Percentiles rank a stretch among this genome's conserved stretches.
Conservation (phyloP, 2,329 filamentous ascomycete species). For the Tolypocladium capitatum region DNA sequence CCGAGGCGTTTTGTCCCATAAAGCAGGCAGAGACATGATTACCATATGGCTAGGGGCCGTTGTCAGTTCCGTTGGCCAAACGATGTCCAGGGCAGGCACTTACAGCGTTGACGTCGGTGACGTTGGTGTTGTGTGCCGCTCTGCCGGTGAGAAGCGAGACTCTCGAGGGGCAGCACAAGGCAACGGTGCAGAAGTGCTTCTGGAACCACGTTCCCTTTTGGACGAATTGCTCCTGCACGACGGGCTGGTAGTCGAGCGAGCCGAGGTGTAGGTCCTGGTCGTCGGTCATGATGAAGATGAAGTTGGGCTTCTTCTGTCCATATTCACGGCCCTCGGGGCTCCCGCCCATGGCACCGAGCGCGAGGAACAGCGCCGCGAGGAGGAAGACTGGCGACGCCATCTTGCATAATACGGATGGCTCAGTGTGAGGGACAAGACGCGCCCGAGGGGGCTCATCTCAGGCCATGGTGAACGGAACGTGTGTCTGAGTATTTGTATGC, state of each 20-base stretch:
- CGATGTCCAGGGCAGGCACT: slow-evolving; percentile 16
- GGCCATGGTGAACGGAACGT: too few species aligned
- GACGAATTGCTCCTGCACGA: slow-evolving; percentile 40
- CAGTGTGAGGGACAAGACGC: neutral
- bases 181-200: slow-evolving; percentile 53
- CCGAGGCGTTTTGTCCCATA: too few species aligned
- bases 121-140: slow-evolving; percentile 57
- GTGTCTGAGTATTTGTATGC: too few species aligned
- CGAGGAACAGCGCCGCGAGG: neutral
- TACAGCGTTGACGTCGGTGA: slow-evolving; percentile 38
- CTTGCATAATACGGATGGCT: neutral
- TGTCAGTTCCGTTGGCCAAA: neutral
- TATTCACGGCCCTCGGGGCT: neutral
- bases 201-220: slow-evolving; percentile 45
- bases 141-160: slow-evolving; percentile 54
- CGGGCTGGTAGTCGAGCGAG: slow-evolving; percentile 48
- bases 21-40: slow-evolving; percentile 5
- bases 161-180: slow-evolving; percentile 55
- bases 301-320: slow-evolving; percentile 27
- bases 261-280: slow-evolving; percentile 52
- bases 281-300: slow-evolving; percentile 55
- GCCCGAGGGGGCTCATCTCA: neutral
- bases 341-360: neutral
- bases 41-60: slow-evolving; percentile 29
- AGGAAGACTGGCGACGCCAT: neutral